Conservation (phyloP, 2,329 filamentous ascomycete genomes). For the Sporothrix brunneoviolacea region DNA sequence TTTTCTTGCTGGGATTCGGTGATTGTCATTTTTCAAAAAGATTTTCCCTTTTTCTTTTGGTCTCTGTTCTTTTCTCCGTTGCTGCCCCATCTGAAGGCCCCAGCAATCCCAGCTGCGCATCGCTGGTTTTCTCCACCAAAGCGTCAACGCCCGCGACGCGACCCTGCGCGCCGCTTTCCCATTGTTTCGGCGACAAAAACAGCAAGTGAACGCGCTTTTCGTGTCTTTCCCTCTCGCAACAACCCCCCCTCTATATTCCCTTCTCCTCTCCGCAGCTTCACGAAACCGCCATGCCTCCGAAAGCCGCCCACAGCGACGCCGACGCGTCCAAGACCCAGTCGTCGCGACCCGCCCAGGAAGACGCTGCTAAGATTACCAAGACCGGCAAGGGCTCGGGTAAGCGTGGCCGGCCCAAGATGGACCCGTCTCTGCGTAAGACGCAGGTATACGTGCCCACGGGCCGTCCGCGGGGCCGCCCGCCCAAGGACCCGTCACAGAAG, state of each 20-base stretch:
- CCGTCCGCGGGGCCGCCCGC: conserved; percentile 20
- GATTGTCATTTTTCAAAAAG: not conserved
- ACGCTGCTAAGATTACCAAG: conserved; percentile 19
- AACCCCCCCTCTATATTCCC: not conserved
- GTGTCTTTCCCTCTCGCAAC: not conserved
- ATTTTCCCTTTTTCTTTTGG: conserved; percentile 5
- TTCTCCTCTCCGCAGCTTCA: not conserved
- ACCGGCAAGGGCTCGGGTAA: conserved; percentile 18
- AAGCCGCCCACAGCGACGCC: conserved; percentile 8
- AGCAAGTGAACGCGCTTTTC: not conserved
- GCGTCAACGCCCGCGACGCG: no score
- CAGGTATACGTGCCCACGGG: conserved; percentile 21
- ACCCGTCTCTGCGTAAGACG: conserved; percentile 20
- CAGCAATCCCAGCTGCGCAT: no score
- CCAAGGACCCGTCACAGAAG: conserved; percentile 19
- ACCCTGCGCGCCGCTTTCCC: not conserved
- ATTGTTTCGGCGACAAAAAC: no score
- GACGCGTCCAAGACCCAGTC: conserved; percentile 7
- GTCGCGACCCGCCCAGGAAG: conserved; percentile 18
- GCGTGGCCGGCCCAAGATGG: conserved; percentile 21
- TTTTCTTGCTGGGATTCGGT: not conserved
- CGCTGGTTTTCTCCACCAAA: no score
- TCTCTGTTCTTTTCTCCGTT: not conserved
- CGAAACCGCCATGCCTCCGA: conserved; percentile 15
- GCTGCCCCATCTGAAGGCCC: no score